Percentiles rank a stretch among this genome's conserved stretches.
These are phyloP conservation scores for Collybia nuda DNA, from an alignment of 768 basidiomycete species.

Conservation along the genomic window DNA sequence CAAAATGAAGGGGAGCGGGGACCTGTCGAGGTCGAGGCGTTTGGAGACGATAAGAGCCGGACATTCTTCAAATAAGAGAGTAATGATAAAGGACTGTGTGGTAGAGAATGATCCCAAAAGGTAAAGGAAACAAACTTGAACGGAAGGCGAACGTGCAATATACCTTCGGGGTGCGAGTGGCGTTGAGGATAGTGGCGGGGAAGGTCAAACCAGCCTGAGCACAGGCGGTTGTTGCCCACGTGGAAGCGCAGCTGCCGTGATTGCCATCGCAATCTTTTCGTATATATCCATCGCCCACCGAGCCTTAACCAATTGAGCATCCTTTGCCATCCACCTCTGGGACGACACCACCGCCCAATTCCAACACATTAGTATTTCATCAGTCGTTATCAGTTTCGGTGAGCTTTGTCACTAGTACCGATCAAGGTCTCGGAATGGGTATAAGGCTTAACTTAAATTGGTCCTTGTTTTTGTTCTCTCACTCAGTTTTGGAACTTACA, in stretches of 20 bases:
- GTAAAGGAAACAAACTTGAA: background rate
- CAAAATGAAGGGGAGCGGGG: slow-evolving; percentile 60
- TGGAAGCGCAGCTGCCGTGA: background rate
- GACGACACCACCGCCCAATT: no score
- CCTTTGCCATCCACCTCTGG: no score
- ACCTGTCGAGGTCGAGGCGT: slow-evolving; percentile 61
- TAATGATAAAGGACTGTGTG: background rate
- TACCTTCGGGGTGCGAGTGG: background rate
- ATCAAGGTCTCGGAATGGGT: no score
- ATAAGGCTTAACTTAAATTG: no score
- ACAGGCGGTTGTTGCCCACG: background rate
- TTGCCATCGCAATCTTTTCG: background rate
- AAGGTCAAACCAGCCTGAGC: background rate
- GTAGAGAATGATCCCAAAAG: background rate
- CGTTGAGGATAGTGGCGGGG: slow-evolving; percentile 2
- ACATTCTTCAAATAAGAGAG: slow-evolving; percentile 40
- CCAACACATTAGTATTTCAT: no score
- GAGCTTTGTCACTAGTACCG: no score
- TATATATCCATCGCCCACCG: no score
- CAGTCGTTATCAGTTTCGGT: no score
- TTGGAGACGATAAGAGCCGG: slow-evolving; percentile 62
- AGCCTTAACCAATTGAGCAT: no score
- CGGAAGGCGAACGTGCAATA: background rate
- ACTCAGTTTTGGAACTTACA: no score
- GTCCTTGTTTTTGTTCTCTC: no score